A percentile compares a stretch with the other conserved stretches of the same genome.
phyloP scores from a whole-genome alignment of 306 rosid genomes.

The Hippophae rhamnoides region DNA sequence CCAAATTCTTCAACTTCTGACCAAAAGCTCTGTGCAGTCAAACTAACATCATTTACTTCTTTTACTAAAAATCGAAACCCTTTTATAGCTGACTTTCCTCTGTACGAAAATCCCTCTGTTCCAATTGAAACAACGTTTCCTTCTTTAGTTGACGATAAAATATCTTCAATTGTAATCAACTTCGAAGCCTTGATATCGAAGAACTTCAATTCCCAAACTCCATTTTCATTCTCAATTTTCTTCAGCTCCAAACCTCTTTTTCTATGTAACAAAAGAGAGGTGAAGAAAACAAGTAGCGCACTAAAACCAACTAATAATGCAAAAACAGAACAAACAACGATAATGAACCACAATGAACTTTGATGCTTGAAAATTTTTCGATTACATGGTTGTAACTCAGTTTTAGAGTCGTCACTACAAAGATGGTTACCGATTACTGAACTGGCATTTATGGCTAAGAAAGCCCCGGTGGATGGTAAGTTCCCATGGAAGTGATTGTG shows the following conservation, averaged over 20 bases:
- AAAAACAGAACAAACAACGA: constrained; percentile 23
- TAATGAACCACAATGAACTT: constrained; percentile 34
- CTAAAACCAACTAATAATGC: constrained; percentile 22
- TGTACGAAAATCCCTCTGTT: constrained; percentile 32
- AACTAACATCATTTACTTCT: constrained; percentile 31
- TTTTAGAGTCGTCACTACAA: constrained; percentile 28
- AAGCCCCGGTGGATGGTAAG: constrained; percentile 66
- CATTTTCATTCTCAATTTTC: constrained; percentile 50
- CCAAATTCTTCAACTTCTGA: constrained; percentile 37
- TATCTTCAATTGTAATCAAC: constrained; percentile 33
- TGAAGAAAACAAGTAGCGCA: constrained; percentile 13
- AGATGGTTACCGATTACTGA: constrained; percentile 66
- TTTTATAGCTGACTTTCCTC: constrained; percentile 31
- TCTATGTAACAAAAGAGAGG: constrained; percentile 19
- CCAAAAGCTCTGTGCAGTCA: constrained; percentile 39
- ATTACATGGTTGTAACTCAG: constrained; percentile 56
- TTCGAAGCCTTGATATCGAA: constrained; percentile 35
- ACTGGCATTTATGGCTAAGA: constrained; percentile 59
- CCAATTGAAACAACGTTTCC: constrained; percentile 40
- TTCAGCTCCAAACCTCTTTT: constrained; percentile 26
- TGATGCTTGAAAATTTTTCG: constrained; percentile 8
- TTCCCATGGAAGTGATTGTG: constrained; percentile 62
- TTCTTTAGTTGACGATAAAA: constrained; percentile 32
- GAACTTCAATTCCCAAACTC: constrained; percentile 57
- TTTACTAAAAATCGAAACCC: constrained; percentile 43